These are phyloP conservation scores for Picea glauca DNA, from an alignment of 75 land plant genomes.

Conservation along the genomic window DNA sequence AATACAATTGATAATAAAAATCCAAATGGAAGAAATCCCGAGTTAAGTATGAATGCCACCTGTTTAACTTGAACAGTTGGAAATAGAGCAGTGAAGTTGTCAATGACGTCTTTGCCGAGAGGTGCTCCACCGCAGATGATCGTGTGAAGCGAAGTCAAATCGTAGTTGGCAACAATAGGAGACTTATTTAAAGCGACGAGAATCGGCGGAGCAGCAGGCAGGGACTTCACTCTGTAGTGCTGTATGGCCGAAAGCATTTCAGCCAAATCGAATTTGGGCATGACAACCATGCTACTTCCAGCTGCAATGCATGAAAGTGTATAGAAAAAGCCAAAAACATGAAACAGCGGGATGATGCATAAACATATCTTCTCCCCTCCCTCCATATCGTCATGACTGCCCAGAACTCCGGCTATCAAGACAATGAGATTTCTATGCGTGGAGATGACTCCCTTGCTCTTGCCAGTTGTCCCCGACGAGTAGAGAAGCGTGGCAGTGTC, in stretches of 20 bases:
- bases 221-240: constrained; percentile 35
- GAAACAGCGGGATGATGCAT: background rate
- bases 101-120: constrained; percentile 52
- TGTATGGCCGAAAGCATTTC: constrained; percentile 53
- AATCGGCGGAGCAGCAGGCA: constrained; percentile 74
- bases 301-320: constrained; percentile 15
- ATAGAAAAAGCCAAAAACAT: constrained; percentile 27
- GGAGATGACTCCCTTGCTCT: constrained; percentile 59
- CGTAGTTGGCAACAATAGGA: constrained; percentile 33
- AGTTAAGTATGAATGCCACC: constrained; percentile 15
- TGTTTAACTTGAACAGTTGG: constrained; percentile 45
- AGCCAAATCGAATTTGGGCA: constrained; percentile 55
- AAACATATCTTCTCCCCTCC: background rate
- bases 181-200: constrained; percentile 57
- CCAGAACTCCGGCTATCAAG: no score
- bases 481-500: constrained; percentile 18
- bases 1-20: no score
- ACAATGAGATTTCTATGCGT: background rate
- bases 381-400: background rate
- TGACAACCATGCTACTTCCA: constrained; percentile 5
- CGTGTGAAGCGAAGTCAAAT: constrained; percentile 40
- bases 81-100: constrained; percentile 34
- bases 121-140: constrained; percentile 70
- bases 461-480: background rate
- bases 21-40: no score